Percentiles rank a stretch among this genome's conserved stretches.
Conservation (phyloP, 2,329 filamentous ascomycete genomes). For the Penicillium glabrum region DNA sequence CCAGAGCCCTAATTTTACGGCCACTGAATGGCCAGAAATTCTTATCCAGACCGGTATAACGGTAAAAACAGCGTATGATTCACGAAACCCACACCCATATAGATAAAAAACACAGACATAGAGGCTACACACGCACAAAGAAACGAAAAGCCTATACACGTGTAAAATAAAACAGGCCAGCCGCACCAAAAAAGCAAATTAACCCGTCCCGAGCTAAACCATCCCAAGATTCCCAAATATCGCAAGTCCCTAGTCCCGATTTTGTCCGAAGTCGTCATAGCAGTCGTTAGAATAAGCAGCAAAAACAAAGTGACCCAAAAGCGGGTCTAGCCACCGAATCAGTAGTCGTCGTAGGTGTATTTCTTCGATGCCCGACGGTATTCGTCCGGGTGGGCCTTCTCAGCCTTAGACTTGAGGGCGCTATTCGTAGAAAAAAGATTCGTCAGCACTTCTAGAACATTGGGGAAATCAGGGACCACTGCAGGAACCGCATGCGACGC, state of each 20-base stretch:
- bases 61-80: conserved; percentile 17
- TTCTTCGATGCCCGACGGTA: conserved; percentile 45
- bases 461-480: background rate
- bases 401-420: conserved; percentile 42
- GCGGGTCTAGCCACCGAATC: conserved; percentile 5
- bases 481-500: conserved; percentile 12
- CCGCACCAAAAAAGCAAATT: conserved; percentile 11
- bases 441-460: conserved; percentile 27
- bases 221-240: conserved; percentile 9
- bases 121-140: conserved; percentile 16
- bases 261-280: conserved; percentile 20
- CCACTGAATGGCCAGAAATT: background rate
- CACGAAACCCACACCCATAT: background rate
- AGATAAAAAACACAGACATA: background rate
- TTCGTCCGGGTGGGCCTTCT: conserved; percentile 44
- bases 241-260: conserved; percentile 8
- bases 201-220: conserved; percentile 6
- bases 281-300: conserved; percentile 21
- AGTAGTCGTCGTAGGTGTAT: conserved; percentile 40
- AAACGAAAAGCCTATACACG: conserved; percentile 4
- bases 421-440: conserved; percentile 18
- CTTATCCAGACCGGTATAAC: background rate
- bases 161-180: conserved; percentile 12
- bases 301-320: background rate
- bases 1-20: background rate